Evolutionary conservation across 106 monocot species (phyloP), one percentile per base, ranked within the genome.

Genomic region (Allium fistulosum): DNA sequence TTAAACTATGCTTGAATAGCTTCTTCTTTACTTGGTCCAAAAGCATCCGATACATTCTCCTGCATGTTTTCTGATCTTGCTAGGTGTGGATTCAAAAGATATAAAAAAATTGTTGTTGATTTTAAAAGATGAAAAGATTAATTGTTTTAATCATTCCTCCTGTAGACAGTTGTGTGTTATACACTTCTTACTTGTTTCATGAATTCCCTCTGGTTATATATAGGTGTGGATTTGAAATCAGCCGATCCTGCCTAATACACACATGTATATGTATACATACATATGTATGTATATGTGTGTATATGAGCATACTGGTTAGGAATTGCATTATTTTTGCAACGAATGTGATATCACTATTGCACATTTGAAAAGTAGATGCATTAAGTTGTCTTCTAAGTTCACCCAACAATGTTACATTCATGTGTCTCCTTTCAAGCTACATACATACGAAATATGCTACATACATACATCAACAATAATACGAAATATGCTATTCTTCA

Each of bases 1-100:
- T 69, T 86, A 64, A 86, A 81, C 69, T 86, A 86, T 65, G 81
- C 78, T 46, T 86, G 66, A 85, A 68, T 17, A 9, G 17, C 9
- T 7, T 18, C 50, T 17, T 53, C 27, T 6, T 7, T 4, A 67
- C 4, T 37, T 37, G 37, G 5, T 37, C 2, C 37, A 37, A 5
- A 37, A 37, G 37, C 5, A 5, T 37, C 37, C 37, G 37, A 37
- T 37, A 37, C 37, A 37, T 37, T 37, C 37, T 37, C 5, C 37
- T 37, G 4, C 5, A 37, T 37, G 37, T 37, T 5, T 37, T 37
- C 37, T 37, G 26, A 6, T 13, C 22, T 26, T 9, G 10, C 4
- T 8, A 14, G 53, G 67, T 53, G 26, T 1, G 53, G 27, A 53
- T 67, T 67, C 12, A 11, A 18, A 53, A 17, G 52, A 15, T 27